phyloP scores from a whole-genome alignment of 768 basidiomycete species.

The Serendipita vermifera region DNA sequence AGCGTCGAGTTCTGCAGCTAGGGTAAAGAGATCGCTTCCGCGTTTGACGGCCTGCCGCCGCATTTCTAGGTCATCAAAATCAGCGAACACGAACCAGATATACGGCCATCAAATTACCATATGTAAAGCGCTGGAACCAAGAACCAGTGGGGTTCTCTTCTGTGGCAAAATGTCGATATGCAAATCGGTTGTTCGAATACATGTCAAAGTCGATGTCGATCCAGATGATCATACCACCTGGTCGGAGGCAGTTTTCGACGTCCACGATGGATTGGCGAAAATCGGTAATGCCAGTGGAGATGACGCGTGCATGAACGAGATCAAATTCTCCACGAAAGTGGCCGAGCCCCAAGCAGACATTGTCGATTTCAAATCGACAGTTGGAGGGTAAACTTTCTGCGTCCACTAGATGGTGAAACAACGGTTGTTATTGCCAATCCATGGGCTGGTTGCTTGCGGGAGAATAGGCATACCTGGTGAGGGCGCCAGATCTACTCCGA shows the following conservation, averaged over 20 bases:
- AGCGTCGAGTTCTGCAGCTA: neutral
- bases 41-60: neutral
- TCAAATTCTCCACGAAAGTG: constrained; percentile 10
- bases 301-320: constrained; percentile 9
- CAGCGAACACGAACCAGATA: neutral
- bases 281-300: neutral
- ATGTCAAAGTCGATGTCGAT: neutral
- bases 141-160: neutral
- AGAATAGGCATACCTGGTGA: neutral
- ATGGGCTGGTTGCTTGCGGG: too few relatives aligned
- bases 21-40: neutral
- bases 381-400: neutral
- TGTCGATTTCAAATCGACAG: constrained; percentile 12
- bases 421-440: neutral
- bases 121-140: neutral
- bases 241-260: neutral
- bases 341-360: constrained; percentile 5
- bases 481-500: constrained; percentile 65
- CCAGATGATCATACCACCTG: constrained; percentile 5
- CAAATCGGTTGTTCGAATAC: neutral
- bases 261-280: neutral
- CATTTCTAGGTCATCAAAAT: neutral
- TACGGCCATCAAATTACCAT: neutral
- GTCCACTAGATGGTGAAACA: neutral
- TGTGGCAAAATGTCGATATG: neutral